phyloP scores from a whole-genome alignment of 441 rosid species.

The Aquilaria agallochum region DNA sequence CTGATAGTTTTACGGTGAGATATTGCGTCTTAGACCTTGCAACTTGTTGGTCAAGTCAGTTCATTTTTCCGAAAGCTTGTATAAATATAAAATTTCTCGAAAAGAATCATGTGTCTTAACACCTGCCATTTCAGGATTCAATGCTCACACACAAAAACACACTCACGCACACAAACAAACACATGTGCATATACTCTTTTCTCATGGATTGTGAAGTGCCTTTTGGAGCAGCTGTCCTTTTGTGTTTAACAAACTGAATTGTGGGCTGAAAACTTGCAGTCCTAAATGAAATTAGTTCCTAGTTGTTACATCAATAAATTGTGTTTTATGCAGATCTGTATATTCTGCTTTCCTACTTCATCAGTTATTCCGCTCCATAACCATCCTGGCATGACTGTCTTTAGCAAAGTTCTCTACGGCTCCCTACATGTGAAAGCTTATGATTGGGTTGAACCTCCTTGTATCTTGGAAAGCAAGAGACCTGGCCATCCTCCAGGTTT shows the following conservation, averaged over 20 bases:
- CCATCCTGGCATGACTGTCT: constrained; percentile 92
- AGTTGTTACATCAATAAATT: background rate
- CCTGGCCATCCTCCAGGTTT: constrained; percentile 50
- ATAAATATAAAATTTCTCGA: too few relatives aligned
- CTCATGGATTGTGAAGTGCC: too few relatives aligned
- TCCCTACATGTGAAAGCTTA: constrained; percentile 90
- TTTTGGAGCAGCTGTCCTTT: background rate
- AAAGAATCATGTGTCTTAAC: too few relatives aligned
- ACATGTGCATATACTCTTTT: too few relatives aligned
- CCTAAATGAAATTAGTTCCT: constrained; percentile 4
- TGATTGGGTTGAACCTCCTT: constrained; percentile 87
- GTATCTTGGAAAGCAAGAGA: constrained; percentile 35
- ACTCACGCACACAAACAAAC: too few relatives aligned
- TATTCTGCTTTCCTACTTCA: constrained; percentile 92
- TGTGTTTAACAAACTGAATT: background rate
- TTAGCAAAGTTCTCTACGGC: constrained; percentile 89
- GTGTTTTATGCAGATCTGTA: constrained; percentile 73
- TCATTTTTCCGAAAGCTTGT: too few relatives aligned
- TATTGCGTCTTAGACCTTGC: background rate
- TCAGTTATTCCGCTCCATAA: constrained; percentile 91
- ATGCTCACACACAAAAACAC: too few relatives aligned
- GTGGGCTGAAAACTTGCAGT: background rate
- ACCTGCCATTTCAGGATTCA: too few relatives aligned
- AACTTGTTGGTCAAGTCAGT: background rate
- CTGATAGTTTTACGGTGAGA: constrained; percentile 73